Base-by-base conservation (phyloP, 768 basidiomycete genomes). In the Pisolithus tinctorius region DNA sequence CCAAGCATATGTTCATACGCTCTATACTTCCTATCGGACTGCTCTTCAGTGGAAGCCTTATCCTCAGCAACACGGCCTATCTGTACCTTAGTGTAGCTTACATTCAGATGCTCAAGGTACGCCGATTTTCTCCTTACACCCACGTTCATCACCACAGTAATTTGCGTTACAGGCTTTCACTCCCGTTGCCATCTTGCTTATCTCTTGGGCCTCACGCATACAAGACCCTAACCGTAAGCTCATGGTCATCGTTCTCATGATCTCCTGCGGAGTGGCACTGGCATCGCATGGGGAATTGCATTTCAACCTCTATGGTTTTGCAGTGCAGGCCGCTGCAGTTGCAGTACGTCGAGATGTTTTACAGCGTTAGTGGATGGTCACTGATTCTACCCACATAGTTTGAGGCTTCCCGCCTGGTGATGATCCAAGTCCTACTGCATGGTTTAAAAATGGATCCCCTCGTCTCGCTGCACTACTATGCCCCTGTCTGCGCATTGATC, bases 391-490 rank as follows among this genome's bases (percentile, higher is more conserved):
- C 46, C 26, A 4, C 16, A 13, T 62, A 88, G 83, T 97, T 97
- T 63, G 95, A 99, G 70, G 87, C 92, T 1, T 87, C 88, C 17
- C 87, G 95, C 38, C 80, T 98, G 11, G 93, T 98, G 23, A 93
- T 96, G 83, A 97, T 98, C 54, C 89, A 98, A 66, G 82, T 94
- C 48, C 82, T 98, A 38, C 75, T 98, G 0, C 92, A 96, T 63
- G 93, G 93, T 36, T 73, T 96, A 62, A 96, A 96, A 72, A 97
- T 98, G 94, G 93, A 96, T 63, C 95, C 95, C 0, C 80, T 97
- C 6, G 89, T 93, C 20, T 96, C 93, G 6, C 70, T 98, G 47
- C 90, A 98, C 73, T 97, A 95, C 73, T 96, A 93, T 64, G 93
- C 94, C 9, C 93, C 93, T 13, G 90, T 97, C 47, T 98, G 95